phyloP scores from a whole-genome alignment of 345 rosid species.

The Laguncularia racemosa region DNA sequence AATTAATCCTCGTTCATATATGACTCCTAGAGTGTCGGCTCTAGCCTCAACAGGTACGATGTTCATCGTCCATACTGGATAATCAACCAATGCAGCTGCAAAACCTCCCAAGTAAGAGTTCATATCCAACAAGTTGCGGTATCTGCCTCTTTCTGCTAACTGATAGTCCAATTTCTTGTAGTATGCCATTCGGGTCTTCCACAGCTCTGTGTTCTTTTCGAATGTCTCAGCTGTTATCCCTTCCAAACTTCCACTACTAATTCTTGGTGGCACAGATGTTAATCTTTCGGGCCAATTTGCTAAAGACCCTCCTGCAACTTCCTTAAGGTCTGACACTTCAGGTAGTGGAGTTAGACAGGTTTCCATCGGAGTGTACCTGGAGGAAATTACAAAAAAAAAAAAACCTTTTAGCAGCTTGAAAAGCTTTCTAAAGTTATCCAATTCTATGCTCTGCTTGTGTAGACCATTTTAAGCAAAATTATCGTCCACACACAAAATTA shows the following conservation, averaged over 20 bases:
- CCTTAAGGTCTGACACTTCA: conserved; percentile 44
- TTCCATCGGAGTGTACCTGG: conserved; percentile 84
- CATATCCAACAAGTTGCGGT: conserved; percentile 90
- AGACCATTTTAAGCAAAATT: no score
- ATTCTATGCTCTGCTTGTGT: no score
- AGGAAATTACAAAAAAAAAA: not conserved
- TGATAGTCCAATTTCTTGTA: conserved; percentile 66
- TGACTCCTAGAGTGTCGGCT: conserved; percentile 65
- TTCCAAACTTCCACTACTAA: conserved; percentile 39
- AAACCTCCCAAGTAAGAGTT: conserved; percentile 73
- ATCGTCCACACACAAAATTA: no score
- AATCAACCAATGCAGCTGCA: conserved; percentile 66
- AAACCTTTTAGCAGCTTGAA: not conserved
- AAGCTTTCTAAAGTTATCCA: not conserved
- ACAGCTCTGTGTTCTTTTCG: conserved; percentile 44
- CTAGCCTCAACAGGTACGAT: conserved; percentile 57
- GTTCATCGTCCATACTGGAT: conserved; percentile 92
- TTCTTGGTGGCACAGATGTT: conserved; percentile 69
- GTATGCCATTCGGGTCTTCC: conserved; percentile 62
- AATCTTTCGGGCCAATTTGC: conserved; percentile 82
- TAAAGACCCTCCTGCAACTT: conserved; percentile 62
- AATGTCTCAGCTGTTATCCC: conserved; percentile 50
- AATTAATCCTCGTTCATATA: conserved; percentile 79
- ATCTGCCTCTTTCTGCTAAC: conserved; percentile 59
- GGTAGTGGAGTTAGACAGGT: conserved; percentile 81